Percentiles rank a stretch among this genome's conserved stretches.
Conservation (phyloP, 2,329 filamentous ascomycete species). For the Keithomyces neogunnii region DNA sequence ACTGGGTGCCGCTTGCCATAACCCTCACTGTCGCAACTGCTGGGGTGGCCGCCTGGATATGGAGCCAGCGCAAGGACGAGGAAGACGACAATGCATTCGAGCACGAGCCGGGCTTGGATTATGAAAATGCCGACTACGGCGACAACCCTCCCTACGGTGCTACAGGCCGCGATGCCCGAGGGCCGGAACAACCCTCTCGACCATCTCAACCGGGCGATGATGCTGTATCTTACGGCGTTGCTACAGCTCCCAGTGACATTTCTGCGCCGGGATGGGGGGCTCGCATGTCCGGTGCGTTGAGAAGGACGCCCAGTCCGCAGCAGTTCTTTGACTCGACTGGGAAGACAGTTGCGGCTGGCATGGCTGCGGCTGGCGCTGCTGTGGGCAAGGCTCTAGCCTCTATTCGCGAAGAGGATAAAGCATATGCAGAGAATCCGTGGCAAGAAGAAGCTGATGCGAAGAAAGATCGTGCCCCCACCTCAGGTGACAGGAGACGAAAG, state of each 20-base stretch:
- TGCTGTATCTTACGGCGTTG: conserved; percentile 34
- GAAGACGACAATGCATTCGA: conserved; percentile 59
- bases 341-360: conserved; percentile 70
- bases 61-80: conserved; percentile 76
- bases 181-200: conserved; percentile 28
- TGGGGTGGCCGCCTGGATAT: conserved; percentile 83
- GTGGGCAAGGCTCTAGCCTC: conserved; percentile 76
- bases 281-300: conserved; percentile 72
- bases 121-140: conserved; percentile 41
- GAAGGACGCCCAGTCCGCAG: conserved; percentile 77
- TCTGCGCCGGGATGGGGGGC: conserved; percentile 55
- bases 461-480: conserved; percentile 31
- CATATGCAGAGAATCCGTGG: conserved; percentile 82
- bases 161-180: conserved; percentile 23
- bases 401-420: conserved; percentile 77
- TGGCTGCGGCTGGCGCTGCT: conserved; percentile 74
- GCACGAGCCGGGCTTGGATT: conserved; percentile 40
- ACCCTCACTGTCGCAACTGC: conserved; percentile 83
- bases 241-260: conserved; percentile 18
- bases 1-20: conserved; percentile 82
- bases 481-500: conserved; percentile 49
- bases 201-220: conserved; percentile 11
- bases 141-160: conserved; percentile 43
- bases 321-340: conserved; percentile 80
- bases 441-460: conserved; percentile 78